Conservation (phyloP, 2,329 filamentous ascomycete genomes). For the Passalora sequoiae region DNA sequence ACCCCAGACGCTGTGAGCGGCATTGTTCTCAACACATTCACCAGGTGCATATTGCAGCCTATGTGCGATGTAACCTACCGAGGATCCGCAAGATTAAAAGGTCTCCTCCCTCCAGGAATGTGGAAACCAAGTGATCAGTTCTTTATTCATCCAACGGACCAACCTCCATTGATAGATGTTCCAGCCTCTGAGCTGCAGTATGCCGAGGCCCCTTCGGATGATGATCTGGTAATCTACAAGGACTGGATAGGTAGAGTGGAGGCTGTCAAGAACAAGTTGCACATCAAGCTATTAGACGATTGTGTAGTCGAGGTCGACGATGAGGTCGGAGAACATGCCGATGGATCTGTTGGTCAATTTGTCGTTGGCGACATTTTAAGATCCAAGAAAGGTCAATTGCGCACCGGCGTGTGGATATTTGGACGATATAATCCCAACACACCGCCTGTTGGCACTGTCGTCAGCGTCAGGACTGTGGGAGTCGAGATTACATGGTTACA, state of each 20-base stretch:
- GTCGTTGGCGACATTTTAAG: slow-evolving; percentile 47
- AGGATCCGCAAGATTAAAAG: slow-evolving; percentile 18
- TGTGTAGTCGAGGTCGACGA: slow-evolving; percentile 51
- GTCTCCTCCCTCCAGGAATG: slow-evolving; percentile 19
- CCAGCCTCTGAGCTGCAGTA: slow-evolving; percentile 30
- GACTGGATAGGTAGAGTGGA: slow-evolving; percentile 54
- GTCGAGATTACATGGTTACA: slow-evolving; percentile 52
- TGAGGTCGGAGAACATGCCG: slow-evolving; percentile 35
- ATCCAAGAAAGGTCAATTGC: slow-evolving; percentile 49
- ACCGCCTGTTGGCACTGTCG: slow-evolving; percentile 48
- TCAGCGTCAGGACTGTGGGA: slow-evolving; percentile 44
- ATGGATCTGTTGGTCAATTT: slow-evolving; percentile 30
- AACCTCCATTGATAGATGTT: slow-evolving; percentile 25
- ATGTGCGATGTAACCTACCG: slow-evolving; percentile 28
- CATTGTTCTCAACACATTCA: slow-evolving; percentile 48
- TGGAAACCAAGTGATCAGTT: slow-evolving; percentile 15
- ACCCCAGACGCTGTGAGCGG: slow-evolving; percentile 49
- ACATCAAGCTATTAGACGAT: slow-evolving; percentile 49
- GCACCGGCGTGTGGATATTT: slow-evolving; percentile 49
- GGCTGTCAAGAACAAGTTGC: slow-evolving; percentile 46
- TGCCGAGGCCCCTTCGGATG: slow-evolving; percentile 39
- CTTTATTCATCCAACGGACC: slow-evolving; percentile 12
- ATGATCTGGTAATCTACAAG: slow-evolving; percentile 50
- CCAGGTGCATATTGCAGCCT: slow-evolving; percentile 42
- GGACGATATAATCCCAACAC: slow-evolving; percentile 50